Conservation (phyloP, 2,329 filamentous ascomycete genomes). For the Claviceps sp. region DNA sequence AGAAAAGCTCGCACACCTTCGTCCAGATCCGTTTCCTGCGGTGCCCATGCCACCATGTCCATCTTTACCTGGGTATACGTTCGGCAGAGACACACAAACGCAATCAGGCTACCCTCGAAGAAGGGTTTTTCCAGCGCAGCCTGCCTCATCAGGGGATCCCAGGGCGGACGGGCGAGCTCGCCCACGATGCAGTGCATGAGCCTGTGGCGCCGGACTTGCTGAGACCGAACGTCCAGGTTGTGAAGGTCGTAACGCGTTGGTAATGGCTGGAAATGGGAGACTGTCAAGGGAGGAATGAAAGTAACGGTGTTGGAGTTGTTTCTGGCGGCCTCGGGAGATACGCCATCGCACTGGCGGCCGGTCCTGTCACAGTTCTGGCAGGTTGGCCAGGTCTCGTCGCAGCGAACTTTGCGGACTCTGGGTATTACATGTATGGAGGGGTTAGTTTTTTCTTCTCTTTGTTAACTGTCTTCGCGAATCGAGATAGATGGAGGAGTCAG, state of each 20-base stretch:
- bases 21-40: background rate
- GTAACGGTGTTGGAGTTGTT: background rate
- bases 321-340: slow-evolving; percentile 1
- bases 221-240: slow-evolving; percentile 2
- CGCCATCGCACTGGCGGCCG: slow-evolving; percentile 8
- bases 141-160: slow-evolving; percentile 7
- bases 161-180: slow-evolving; percentile 4
- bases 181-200: slow-evolving; percentile 9
- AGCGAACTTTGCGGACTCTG: slow-evolving; percentile 10
- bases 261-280: slow-evolving; percentile 6
- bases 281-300: slow-evolving; percentile 11
- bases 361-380: slow-evolving; percentile 9
- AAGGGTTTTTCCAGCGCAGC: slow-evolving; percentile 7
- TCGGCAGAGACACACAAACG: slow-evolving; percentile 7
- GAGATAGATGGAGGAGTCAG: background rate
- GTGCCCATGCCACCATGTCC: slow-evolving; percentile 2
- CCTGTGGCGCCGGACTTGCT: background rate
- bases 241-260: slow-evolving; percentile 2
- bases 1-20: background rate
- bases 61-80: slow-evolving; percentile 5
- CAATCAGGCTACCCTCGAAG: slow-evolving; percentile 6
- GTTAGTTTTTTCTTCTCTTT: background rate
- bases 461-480: background rate
- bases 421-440: background rate
- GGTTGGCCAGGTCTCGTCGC: slow-evolving; percentile 8